Evolutionary conservation across 139 green algal species (phyloP).

Genomic region (Picochlorum sp.): DNA sequence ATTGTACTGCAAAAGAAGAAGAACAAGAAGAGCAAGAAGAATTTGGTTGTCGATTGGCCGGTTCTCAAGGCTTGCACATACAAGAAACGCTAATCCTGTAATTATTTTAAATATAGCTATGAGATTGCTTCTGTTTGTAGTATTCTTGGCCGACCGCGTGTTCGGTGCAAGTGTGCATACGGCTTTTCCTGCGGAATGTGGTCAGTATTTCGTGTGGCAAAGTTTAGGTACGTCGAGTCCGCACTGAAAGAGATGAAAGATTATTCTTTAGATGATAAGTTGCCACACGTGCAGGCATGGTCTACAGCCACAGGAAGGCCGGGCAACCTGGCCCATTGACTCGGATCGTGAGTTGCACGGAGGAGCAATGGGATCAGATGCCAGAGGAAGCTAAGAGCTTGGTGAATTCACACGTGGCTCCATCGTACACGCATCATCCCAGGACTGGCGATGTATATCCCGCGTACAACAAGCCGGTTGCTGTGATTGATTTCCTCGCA

Average conservation of each 20-base stretch:
- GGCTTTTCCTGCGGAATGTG: slow-evolving; percentile 58
- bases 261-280: background rate
- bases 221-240: slow-evolving; percentile 38
- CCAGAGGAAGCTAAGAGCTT: slow-evolving; percentile 13
- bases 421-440: slow-evolving; percentile 43
- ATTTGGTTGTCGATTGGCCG: slow-evolving; percentile 11
- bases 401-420: slow-evolving; percentile 53
- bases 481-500: slow-evolving; percentile 65
- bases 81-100: slow-evolving; percentile 23
- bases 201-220: slow-evolving; percentile 62
- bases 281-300: slow-evolving; percentile 23
- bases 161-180: slow-evolving; percentile 29
- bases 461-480: slow-evolving; percentile 62
- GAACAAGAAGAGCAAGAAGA: background rate
- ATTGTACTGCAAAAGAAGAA: slow-evolving; percentile 45
- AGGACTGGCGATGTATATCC: slow-evolving; percentile 29
- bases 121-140: background rate
- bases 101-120: background rate
- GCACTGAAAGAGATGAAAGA: background rate
- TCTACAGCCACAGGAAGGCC: slow-evolving; percentile 36
- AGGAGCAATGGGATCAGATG: slow-evolving; percentile 34
- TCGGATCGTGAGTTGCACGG: slow-evolving; percentile 66
- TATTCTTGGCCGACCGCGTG: background rate
- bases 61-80: slow-evolving; percentile 24
- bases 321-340: slow-evolving; percentile 60